phyloP scores from a whole-genome alignment of 1,284 basidiomycete genomes.

The Thelephora terrestris region DNA sequence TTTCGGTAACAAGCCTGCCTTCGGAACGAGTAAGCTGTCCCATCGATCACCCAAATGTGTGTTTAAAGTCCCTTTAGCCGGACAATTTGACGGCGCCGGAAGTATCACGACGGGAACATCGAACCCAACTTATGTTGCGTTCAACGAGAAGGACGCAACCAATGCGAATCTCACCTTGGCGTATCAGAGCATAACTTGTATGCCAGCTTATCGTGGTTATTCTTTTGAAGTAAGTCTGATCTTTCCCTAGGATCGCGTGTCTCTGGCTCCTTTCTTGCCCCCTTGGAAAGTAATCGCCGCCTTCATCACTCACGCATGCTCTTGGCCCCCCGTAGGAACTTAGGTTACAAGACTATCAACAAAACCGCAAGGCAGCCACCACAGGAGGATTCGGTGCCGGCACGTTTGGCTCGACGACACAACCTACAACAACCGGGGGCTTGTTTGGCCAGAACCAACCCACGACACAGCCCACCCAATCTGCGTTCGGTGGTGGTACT shows the following conservation, averaged over 20 bases:
- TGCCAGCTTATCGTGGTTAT: constrained; percentile 55
- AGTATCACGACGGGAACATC: constrained; percentile 55
- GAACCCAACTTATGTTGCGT: constrained; percentile 44
- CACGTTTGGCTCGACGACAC: constrained; percentile 31
- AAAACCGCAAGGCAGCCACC: constrained; percentile 50
- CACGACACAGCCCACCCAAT: constrained; percentile 13
- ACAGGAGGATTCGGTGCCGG: constrained; percentile 35
- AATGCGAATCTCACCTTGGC: constrained; percentile 35
- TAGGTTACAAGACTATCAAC: constrained; percentile 63
- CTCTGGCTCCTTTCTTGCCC: too few relatives aligned
- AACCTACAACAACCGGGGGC: constrained; percentile 15
- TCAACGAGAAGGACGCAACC: constrained; percentile 48
- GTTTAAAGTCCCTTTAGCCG: constrained; percentile 11
- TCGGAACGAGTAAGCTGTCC: constrained; percentile 20
- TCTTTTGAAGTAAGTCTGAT: constrained; percentile 54
- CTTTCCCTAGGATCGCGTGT: constrained; percentile 4
- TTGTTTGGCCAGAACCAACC: constrained; percentile 21
- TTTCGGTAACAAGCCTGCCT: constrained; percentile 40
- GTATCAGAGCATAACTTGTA: constrained; percentile 68
- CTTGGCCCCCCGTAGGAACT: constrained; percentile 42
- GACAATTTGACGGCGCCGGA: constrained; percentile 23
- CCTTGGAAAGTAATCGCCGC: background rate
- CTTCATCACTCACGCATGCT: constrained; percentile 3
- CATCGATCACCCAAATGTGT: constrained; percentile 2
- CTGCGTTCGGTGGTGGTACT: constrained; percentile 17